Evolutionary conservation across 208 protist genomes (phyloP), one percentile per base, ranked within the genome.

Genomic region (Vickermania ingenoplastis): DNA sequence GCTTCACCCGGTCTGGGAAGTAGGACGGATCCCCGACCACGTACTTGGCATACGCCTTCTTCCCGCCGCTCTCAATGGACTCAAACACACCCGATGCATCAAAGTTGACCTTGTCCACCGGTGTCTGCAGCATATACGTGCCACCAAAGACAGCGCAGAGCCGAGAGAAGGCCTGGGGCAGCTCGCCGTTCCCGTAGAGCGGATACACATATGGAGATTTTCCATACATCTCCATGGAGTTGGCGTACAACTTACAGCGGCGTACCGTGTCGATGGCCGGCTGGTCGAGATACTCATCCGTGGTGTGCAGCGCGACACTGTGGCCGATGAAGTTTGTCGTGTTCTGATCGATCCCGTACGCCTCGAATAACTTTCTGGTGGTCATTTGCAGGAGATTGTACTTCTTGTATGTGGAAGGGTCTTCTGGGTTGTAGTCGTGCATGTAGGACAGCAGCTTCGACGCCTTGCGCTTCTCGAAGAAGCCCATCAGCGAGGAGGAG

Each of bases 151-250:
- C 90, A 3, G 92, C 92, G 36, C 84, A 93, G 31, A 97, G 81
- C 17, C 92, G 79, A 1, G 97, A 97, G 88, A 99, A 99, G 31
- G 88, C 96, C 79, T 99, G 97, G 23, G 98, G 98, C 13, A 99
- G 79, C 68, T 99, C 98, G 63, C 98, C 99, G 24, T 99, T 92
- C 65, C 99, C 99, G 75, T 99, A 99, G 13, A 99, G 69, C 5
- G 98, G 98, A 77, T 99, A 99, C 24, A 99, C 92, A 81, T 99
- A 99, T 25, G 98, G 98, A 22, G 97, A 99, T 24, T 89, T 92
- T 31, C 77, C 64, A 77, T 94, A 95, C 86, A 91, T 91, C 57
- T 77, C 70, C 26, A 99, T 85, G n/a, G 96, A 99, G 14, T 96
- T 65, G 22, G 74, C 70, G 79, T 99, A 99, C 0, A 99, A 79